Percentiles rank a stretch among this genome's conserved stretches.
Evolutionary conservation across 768 basidiomycete genomes (phyloP).

Genomic region (Suillus hirtellus): DNA sequence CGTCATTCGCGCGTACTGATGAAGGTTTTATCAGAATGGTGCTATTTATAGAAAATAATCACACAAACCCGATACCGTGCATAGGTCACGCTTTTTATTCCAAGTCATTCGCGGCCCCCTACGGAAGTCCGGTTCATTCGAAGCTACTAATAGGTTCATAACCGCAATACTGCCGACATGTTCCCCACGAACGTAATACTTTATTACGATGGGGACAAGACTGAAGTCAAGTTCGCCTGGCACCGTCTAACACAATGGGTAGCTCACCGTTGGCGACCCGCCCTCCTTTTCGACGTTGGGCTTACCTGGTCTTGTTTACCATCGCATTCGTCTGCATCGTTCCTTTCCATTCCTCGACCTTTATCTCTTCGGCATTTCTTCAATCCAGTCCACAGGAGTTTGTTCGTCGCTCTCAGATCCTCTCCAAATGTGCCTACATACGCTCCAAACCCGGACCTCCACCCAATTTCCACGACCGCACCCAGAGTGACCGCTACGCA

Average conservation of each 20-base stretch:
- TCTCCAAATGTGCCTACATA: conserved; percentile 47
- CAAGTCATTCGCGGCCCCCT: background rate
- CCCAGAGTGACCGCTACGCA: conserved; percentile 64
- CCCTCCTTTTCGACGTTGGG: background rate
- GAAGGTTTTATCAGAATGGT: too few relatives aligned
- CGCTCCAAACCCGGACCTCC: conserved; percentile 44
- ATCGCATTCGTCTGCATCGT: background rate
- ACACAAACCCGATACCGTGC: too few relatives aligned
- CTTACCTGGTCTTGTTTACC: background rate
- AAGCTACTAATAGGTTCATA: background rate
- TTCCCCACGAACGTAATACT: background rate
- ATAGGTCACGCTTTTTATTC: too few relatives aligned
- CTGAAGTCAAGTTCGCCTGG: background rate
- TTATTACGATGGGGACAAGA: too few relatives aligned
- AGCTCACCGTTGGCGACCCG: background rate
- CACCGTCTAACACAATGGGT: background rate
- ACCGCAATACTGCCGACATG: background rate
- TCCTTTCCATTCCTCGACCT: background rate
- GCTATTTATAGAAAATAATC: too few relatives aligned
- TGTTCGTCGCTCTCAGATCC: conserved; percentile 23
- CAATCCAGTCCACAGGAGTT: conserved; percentile 12
- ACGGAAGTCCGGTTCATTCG: background rate
- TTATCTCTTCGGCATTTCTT: background rate
- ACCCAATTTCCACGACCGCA: conserved; percentile 46
- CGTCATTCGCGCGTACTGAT: too few relatives aligned